Percentiles rank a stretch among this genome's conserved stretches.
phyloP scores from a whole-genome alignment of 2,329 filamentous ascomycete genomes.

The Penicillium occitanis region DNA sequence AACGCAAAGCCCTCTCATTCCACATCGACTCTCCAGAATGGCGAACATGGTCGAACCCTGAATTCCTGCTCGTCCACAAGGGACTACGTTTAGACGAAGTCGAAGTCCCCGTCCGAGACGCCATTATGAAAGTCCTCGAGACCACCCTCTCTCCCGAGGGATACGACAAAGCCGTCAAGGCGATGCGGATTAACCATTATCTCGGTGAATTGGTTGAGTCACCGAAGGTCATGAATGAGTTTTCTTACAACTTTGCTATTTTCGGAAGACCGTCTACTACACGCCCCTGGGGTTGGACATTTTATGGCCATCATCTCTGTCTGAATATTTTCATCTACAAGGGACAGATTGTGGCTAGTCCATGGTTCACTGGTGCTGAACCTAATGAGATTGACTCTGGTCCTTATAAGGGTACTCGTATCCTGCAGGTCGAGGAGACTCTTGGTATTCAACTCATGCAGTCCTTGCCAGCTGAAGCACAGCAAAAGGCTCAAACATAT shows the following conservation, averaged over 20 bases:
- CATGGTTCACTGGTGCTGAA: conserved; percentile 78
- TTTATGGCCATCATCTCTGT: conserved; percentile 79
- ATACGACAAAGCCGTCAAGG: conserved; percentile 66
- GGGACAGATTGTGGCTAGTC: conserved; percentile 66
- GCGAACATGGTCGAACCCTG: conserved; percentile 71
- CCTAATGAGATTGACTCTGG: conserved; percentile 72
- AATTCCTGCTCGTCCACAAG: conserved; percentile 68
- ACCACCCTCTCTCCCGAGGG: conserved; percentile 66
- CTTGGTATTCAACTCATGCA: conserved; percentile 71
- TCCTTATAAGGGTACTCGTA: conserved; percentile 61
- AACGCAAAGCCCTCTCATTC: conserved; percentile 53
- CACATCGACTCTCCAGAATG: conserved; percentile 70
- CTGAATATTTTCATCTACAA: conserved; percentile 68
- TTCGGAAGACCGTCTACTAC: conserved; percentile 63
- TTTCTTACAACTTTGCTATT: conserved; percentile 72
- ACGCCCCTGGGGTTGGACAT: conserved; percentile 67
- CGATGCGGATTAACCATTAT: conserved; percentile 75
- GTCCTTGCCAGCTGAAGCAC: conserved; percentile 50
- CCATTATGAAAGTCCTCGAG: conserved; percentile 58
- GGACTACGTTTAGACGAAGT: conserved; percentile 70
- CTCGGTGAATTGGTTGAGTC: conserved; percentile 66
- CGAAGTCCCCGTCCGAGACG: conserved; percentile 43
- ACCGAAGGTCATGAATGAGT: conserved; percentile 67
- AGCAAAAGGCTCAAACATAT: conserved; percentile 58
- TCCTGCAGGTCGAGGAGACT: conserved; percentile 64